Conservation (phyloP, 805 yeast species). For the Candida loeiensis region DNA sequence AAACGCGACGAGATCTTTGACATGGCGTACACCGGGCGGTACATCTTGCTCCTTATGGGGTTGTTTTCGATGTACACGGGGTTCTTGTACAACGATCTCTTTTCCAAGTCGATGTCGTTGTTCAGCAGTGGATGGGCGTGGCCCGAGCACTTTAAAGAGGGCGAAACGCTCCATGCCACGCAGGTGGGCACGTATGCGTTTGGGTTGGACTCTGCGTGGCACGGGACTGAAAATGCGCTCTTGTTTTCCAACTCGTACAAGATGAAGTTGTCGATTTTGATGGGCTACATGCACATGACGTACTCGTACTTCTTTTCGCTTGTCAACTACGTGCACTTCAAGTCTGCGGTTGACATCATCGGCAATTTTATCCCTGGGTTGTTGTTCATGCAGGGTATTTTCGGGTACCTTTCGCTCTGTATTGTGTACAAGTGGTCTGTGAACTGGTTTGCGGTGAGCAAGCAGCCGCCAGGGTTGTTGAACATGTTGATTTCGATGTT, state of each 20-base stretch:
- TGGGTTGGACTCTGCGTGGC: conserved; percentile 76
- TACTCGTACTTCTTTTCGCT: conserved; percentile 67
- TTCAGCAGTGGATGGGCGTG: conserved; percentile 71
- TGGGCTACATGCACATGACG: conserved; percentile 75
- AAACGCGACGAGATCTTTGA: conserved; percentile 69
- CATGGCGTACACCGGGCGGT: conserved; percentile 72
- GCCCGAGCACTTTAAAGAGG: conserved; percentile 45
- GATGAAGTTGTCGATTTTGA: conserved; percentile 70
- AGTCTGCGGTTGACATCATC: conserved; percentile 58
- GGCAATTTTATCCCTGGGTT: conserved; percentile 75
- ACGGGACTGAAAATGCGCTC: conserved; percentile 71
- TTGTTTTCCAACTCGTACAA: conserved; percentile 70
- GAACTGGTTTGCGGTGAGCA: conserved; percentile 61
- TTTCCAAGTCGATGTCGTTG: conserved; percentile 65
- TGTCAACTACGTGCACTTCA: conserved; percentile 56
- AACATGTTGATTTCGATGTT: conserved; percentile 78
- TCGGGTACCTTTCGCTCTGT: conserved; percentile 65
- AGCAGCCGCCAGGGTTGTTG: conserved; percentile 68
- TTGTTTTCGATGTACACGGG: conserved; percentile 72
- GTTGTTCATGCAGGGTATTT: conserved; percentile 70
- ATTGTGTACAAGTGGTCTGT: conserved; percentile 72
- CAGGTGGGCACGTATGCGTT: conserved; percentile 52
- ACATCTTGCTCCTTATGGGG: conserved; percentile 69
- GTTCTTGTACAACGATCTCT: conserved; percentile 66
- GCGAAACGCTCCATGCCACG: conserved; percentile 42